phyloP scores from a whole-genome alignment of 306 rosid genomes.

The Inga leiocalycina region DNA sequence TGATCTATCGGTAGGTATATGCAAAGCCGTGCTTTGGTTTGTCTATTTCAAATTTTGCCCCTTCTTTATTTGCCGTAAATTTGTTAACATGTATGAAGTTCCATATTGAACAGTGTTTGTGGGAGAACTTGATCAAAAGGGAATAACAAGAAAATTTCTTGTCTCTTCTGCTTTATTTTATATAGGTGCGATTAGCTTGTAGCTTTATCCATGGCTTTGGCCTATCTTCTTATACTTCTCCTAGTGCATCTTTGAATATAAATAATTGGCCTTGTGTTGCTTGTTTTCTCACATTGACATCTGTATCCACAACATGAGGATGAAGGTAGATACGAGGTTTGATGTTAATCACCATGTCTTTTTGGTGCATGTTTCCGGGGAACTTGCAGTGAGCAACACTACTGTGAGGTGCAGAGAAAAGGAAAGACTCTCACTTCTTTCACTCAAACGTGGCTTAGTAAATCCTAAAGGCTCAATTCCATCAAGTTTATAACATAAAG shows the following conservation, averaged over 20 bases:
- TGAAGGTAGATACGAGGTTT: no score
- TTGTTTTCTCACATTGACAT: no score
- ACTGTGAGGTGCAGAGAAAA: background rate
- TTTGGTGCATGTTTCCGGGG: background rate
- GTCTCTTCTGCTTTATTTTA: background rate
- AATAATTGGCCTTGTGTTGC: no score
- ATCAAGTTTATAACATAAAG: background rate
- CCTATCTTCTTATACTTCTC: background rate
- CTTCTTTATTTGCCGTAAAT: no score
- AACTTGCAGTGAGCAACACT: background rate
- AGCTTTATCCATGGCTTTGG: background rate
- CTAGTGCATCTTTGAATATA: no score
- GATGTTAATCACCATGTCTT: no score
- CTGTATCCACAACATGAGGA: no score
- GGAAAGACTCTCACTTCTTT: background rate
- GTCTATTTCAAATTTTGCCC: no score
- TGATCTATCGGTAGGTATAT: no score
- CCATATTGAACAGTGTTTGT: no score
- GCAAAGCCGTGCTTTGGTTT: no score
- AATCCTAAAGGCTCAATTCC: background rate
- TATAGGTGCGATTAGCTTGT: background rate
- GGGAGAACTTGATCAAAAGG: background rate
- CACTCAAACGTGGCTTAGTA: background rate
- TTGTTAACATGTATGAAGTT: no score
- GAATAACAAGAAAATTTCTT: conserved; percentile 30